These are phyloP conservation scores for Kwoniella sp. DNA, from an alignment of 768 basidiomycete genomes.

Conservation along the genomic window DNA sequence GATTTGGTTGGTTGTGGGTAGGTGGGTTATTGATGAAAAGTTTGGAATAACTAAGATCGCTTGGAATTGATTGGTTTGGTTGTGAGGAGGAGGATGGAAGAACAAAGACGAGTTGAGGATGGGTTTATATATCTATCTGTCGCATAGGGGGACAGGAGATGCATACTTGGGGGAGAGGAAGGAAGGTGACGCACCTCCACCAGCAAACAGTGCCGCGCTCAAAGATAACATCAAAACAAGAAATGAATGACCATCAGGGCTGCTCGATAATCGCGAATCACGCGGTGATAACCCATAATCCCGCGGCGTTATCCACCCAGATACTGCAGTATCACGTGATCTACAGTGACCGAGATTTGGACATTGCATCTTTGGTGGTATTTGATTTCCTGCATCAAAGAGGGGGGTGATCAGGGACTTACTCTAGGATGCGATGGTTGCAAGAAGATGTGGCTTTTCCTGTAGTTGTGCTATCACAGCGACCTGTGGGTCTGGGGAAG, in stretches of 20 bases:
- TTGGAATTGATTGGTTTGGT: slow-evolving; percentile 19
- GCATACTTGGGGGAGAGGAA: background rate
- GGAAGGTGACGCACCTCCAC: slow-evolving; percentile 19
- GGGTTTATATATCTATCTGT: slow-evolving; percentile 32
- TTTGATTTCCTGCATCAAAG: too few species aligned
- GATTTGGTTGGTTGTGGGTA: slow-evolving; percentile 61
- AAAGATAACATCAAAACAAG: slow-evolving; percentile 11
- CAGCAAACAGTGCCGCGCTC: background rate
- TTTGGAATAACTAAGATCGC: slow-evolving; percentile 1
- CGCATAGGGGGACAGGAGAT: background rate
- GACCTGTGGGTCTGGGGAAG: too few species aligned
- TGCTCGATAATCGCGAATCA: slow-evolving; percentile 11
- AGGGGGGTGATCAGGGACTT: too few species aligned
- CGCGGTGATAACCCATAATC: slow-evolving; percentile 6
- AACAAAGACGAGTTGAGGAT: slow-evolving; percentile 12
- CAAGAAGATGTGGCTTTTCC: background rate
- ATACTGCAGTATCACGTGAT: slow-evolving; percentile 22
- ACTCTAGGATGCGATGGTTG: background rate
- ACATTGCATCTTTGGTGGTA: too few species aligned
- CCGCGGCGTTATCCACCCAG: slow-evolving; percentile 21
- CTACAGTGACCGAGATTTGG: background rate
- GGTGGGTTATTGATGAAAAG: slow-evolving; percentile 59
- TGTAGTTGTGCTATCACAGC: background rate
- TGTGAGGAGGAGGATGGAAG: slow-evolving; percentile 27
- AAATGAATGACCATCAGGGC: too few species aligned